Percentiles rank a stretch among this genome's conserved stretches.
Conservation (phyloP, 768 basidiomycete species). For the Leucocoprinus sp. region DNA sequence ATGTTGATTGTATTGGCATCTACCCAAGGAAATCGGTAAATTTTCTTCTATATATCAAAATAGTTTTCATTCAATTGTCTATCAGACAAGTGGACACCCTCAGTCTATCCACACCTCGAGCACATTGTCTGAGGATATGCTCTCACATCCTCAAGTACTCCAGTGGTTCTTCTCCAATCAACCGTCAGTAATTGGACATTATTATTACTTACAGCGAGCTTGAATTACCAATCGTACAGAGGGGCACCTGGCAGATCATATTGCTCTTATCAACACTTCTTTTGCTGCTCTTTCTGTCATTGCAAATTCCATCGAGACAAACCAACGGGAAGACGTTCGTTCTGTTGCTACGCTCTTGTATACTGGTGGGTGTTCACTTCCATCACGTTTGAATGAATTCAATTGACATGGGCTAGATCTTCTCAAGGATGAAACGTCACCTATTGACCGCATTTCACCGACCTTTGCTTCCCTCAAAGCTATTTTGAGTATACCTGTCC, state of each 20-base stretch:
- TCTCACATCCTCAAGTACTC: slow-evolving; percentile 72
- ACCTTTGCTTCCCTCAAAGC: slow-evolving; percentile 74
- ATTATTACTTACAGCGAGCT: not conserved
- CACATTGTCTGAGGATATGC: slow-evolving; percentile 78
- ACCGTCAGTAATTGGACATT: slow-evolving; percentile 31
- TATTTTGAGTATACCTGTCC: slow-evolving; percentile 49
- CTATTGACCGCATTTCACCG: slow-evolving; percentile 72
- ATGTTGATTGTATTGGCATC: slow-evolving; percentile 54
- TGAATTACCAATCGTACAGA: slow-evolving; percentile 35
- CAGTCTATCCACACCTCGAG: slow-evolving; percentile 35
- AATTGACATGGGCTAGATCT: slow-evolving; percentile 39
- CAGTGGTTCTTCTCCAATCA: slow-evolving; percentile 45
- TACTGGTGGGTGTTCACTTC: slow-evolving; percentile 39
- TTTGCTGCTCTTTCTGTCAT: slow-evolving; percentile 57
- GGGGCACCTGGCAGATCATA: slow-evolving; percentile 45
- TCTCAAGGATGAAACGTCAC: slow-evolving; percentile 78
- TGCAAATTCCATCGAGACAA: slow-evolving; percentile 44
- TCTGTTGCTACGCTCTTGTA: slow-evolving; percentile 76
- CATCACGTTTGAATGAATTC: not conserved
- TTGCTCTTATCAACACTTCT: slow-evolving; percentile 54
- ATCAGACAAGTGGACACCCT: slow-evolving; percentile 27
- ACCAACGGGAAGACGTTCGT: slow-evolving; percentile 66
- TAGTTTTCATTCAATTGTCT: not conserved
- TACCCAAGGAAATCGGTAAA: slow-evolving; percentile 23
- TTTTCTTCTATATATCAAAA: not conserved